Percentiles rank a stretch among this genome's conserved stretches.
phyloP scores from a whole-genome alignment of 1,139 yeast species.

The Zygoascus hellenicus region DNA sequence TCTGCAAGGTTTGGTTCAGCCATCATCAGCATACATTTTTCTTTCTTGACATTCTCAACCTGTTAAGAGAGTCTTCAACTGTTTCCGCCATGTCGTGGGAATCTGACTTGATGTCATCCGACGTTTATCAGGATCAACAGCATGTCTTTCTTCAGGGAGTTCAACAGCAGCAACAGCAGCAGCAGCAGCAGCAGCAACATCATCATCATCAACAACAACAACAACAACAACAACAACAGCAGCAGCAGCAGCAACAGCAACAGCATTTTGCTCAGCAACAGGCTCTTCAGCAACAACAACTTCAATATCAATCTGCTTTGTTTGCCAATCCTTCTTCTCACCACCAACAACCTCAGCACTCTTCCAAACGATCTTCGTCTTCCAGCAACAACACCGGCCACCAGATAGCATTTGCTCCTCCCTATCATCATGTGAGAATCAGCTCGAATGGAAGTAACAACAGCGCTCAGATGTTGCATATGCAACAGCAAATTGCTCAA shows the following conservation, averaged over 20 bases:
- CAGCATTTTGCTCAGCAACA: not conserved
- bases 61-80: no score
- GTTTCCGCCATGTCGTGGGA: slow-evolving; percentile 3
- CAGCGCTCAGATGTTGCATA: slow-evolving; percentile 1
- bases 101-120: slow-evolving; percentile 3
- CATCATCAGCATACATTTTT: no score
- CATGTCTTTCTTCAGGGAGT: not conserved
- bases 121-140: slow-evolving; percentile 2
- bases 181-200: not conserved
- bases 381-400: not conserved
- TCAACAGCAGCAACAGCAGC: slow-evolving; percentile 9
- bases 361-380: not conserved
- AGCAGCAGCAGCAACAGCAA: slow-evolving; percentile 4
- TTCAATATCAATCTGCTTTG: not conserved
- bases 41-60: no score
- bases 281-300: not conserved
- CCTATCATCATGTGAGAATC: slow-evolving; percentile 1
- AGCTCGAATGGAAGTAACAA: not conserved
- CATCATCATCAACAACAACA: not conserved
- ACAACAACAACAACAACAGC: not conserved
- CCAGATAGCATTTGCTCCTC: slow-evolving; percentile 5
- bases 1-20: no score
- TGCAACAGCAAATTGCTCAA: not conserved
- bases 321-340: slow-evolving; percentile 8
- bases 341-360: slow-evolving; percentile 12